phyloP scores from a whole-genome alignment of 2,329 filamentous ascomycete species.

The Lasiodiplodia theobromae region DNA sequence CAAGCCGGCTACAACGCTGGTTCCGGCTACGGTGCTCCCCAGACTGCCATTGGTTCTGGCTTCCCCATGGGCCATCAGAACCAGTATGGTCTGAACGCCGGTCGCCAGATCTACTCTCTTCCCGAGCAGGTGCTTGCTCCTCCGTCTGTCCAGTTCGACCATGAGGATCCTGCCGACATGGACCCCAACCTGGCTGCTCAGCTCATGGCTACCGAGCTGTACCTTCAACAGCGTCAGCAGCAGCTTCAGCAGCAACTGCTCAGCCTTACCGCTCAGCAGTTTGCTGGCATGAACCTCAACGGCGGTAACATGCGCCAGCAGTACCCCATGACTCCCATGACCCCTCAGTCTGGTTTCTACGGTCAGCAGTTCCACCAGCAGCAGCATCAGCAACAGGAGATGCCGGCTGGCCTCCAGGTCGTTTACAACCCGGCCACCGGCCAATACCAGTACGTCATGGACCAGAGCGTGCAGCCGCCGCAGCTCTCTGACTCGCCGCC shows the following conservation, averaged over 20 bases:
- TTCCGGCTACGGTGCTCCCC: slow-evolving; percentile 57
- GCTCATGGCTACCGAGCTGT: slow-evolving; percentile 88
- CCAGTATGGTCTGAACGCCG: slow-evolving; percentile 55
- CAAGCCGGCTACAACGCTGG: slow-evolving; percentile 42
- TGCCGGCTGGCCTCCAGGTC: slow-evolving; percentile 76
- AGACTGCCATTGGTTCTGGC: slow-evolving; percentile 64
- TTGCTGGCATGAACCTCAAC: slow-evolving; percentile 77
- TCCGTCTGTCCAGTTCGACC: slow-evolving; percentile 75
- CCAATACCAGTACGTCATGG: slow-evolving; percentile 81
- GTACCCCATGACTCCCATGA: slow-evolving; percentile 59
- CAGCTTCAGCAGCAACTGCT: slow-evolving; percentile 92
- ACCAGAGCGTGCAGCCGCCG: slow-evolving; percentile 53
- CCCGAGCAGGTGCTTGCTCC: slow-evolving; percentile 90
- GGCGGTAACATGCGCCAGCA: slow-evolving; percentile 48
- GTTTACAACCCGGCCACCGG: slow-evolving; percentile 88
- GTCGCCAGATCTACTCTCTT: slow-evolving; percentile 68
- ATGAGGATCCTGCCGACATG: slow-evolving; percentile 74
- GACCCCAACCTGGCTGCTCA: slow-evolving; percentile 89
- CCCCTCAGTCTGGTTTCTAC: slow-evolving; percentile 65
- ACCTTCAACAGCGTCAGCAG: slow-evolving; percentile 93
- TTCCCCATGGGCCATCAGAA: slow-evolving; percentile 55
- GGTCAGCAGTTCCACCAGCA: slow-evolving; percentile 72
- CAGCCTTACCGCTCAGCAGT: slow-evolving; percentile 83
- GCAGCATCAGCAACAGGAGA: slow-evolving; percentile 59
- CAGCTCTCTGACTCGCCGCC: slow-evolving; percentile 57